These are phyloP conservation scores for Exserohilum turcica DNA, from an alignment of 2,329 filamentous ascomycete genomes.

Conservation along the genomic window DNA sequence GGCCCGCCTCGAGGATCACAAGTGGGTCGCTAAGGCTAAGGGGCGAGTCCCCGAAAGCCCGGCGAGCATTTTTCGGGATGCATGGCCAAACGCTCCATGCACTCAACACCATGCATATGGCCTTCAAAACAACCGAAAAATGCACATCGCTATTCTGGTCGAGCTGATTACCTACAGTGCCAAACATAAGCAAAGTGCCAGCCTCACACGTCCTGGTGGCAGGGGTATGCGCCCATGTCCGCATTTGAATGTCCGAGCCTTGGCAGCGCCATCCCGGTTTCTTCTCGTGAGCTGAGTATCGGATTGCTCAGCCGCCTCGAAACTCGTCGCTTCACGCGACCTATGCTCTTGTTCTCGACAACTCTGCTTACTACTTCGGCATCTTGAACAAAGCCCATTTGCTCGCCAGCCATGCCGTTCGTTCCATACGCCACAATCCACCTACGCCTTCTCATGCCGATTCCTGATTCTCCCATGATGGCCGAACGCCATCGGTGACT, in stretches of 20 bases:
- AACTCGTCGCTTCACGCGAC: constrained; percentile 24
- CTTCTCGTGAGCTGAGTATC: constrained; percentile 21
- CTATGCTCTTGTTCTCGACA: constrained; percentile 7
- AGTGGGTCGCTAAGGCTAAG: constrained; percentile 14
- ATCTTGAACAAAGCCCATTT: constrained; percentile 9
- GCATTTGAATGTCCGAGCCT: neutral
- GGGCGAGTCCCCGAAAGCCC: constrained; percentile 19
- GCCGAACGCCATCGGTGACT: constrained; percentile 15
- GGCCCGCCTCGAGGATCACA: constrained; percentile 1
- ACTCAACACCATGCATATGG: neutral
- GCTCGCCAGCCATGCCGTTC: constrained; percentile 11
- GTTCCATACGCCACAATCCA: constrained; percentile 15
- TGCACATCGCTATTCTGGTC: neutral
- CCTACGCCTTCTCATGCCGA: constrained; percentile 9
- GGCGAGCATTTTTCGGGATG: constrained; percentile 26
- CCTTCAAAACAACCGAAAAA: neutral
- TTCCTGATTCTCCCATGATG: constrained; percentile 32
- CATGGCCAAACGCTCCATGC: neutral
- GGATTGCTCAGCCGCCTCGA: constrained; percentile 22
- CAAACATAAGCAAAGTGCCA: neutral
- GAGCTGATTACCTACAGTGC: neutral
- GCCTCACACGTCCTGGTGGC: neutral
- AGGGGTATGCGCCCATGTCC: neutral
- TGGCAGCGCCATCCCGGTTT: constrained; percentile 12
- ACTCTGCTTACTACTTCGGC: constrained; percentile 5